These are phyloP conservation scores for Cavenderia fasciculata DNA, from an alignment of 78 protist genomes.

Conservation along the genomic window DNA sequence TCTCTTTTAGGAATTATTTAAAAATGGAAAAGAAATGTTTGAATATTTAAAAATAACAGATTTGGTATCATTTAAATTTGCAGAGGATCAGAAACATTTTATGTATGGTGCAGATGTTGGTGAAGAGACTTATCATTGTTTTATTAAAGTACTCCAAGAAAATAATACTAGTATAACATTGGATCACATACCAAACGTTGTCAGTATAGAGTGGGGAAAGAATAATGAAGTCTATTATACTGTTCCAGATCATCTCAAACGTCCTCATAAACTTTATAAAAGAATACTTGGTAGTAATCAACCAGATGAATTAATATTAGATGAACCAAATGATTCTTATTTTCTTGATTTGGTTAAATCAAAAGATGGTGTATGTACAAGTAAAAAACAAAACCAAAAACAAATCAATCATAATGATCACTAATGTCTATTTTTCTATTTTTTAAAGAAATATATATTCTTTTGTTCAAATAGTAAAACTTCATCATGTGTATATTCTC, in stretches of 20 bases:
- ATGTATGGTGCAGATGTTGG: constrained; percentile 21
- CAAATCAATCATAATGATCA: not conserved
- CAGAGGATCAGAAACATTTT: constrained; percentile 13
- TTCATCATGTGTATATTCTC: constrained; percentile 31
- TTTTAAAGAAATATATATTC: constrained; percentile 13
- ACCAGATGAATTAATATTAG: constrained; percentile 16
- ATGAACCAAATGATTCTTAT: constrained; percentile 21
- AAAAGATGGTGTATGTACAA: constrained; percentile 33
- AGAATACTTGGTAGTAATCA: constrained; percentile 3
- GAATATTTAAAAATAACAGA: not conserved
- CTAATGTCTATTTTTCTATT: not conserved
- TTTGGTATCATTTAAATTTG: constrained; percentile 8
- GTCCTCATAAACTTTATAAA: constrained; percentile 1
- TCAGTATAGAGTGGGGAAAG: constrained; percentile 53
- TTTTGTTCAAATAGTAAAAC: constrained; percentile 45
- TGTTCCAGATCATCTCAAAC: not conserved
- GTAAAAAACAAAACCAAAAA: not conserved
- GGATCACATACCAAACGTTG: constrained; percentile 34
- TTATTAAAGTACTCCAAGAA: not conserved
- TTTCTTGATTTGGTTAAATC: constrained; percentile 37
- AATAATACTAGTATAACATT: not conserved
- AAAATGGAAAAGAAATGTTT: not conserved
- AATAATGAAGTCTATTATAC: constrained; percentile 38
- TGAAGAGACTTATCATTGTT: constrained; percentile 5
- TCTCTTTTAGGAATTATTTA: not conserved